Base-by-base conservation (phyloP, 306 rosid genomes). In the Trifolium fragiferum region DNA sequence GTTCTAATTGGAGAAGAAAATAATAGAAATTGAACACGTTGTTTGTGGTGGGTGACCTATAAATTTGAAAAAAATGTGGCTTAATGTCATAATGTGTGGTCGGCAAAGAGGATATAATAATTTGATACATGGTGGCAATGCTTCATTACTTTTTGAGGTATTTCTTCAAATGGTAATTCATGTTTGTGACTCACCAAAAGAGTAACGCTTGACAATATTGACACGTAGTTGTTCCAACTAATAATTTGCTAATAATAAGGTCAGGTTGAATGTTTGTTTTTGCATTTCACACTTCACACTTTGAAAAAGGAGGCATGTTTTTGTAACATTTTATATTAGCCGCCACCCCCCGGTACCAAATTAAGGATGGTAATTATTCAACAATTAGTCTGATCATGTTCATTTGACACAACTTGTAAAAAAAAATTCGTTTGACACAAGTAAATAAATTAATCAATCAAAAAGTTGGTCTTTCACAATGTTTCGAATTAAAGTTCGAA, bases 41-140 rank as follows among this genome's bases (percentile, higher is more conserved):
- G 68, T 59, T 5, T 32, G 69, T 13, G 85, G 96, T 90, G 25
- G 98, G 86, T 90, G 96, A 93, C 76, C 98, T 86, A 90, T 60
- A 66, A 66, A 25, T 60, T 93, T 87, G 97, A 91, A 87, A 89
- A 89, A 87, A 55, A 1, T 37, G 44, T 37, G 18, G 78, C 14
- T 44, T 40, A 27, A 30, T 78, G 82, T 59, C 14, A 25, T 40
- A 27, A 30, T 78, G 82, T 59, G 80, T 84, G 92, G 97, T 78
- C 89, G 94, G 96, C 83, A 32, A 79, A 61, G 78, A 40, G 73
- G 63, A 60, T 78, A 64, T 38, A 50, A 10, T 69, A 8, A 10
- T 20, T 57, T 57, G 37, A 23, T 57, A 77, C 65, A 54, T 10
- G 65, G 64, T 74, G 54, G 54, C 37, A 66, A 11, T 66, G 46